Evolutionary conservation across 2,329 filamentous ascomycete species (phyloP), one percentile per base, ranked within the genome.

Genomic region (Lasiodiplodia theobromae): DNA sequence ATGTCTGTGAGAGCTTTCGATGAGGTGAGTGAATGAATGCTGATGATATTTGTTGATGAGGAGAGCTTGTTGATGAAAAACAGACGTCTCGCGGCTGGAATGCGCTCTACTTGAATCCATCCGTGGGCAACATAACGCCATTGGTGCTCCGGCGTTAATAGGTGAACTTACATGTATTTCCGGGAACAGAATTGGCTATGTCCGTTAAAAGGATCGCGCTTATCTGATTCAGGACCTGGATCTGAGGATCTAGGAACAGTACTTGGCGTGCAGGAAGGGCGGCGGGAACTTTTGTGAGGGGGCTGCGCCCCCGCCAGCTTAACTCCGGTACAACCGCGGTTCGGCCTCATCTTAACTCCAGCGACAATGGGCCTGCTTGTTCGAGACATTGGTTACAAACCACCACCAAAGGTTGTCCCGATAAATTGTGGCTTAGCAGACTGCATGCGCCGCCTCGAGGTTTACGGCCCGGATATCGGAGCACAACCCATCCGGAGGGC

Each of bases 261-360:
- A 34, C 31, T 21, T 47, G 18, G 44, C 18, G 44, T 21, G 44
- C 44, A 47, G 18, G 44, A 47, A 8, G 44, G 21, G 44, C 12
- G 21, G 8, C n/a, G 44, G n/a, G 44, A 8, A 21, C 44, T 47
- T 11, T 21, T 21, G 44, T 21, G 44, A 21, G 44, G 18, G 8
- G 21, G n/a, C 7, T 10, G 44, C 44, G 44, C 44, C 44, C 31
- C 23, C 14, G 58, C 25, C 12, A 18, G 2, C 40, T 38, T 64
- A 64, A 64, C 37, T 64, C 60, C 60, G 60, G 11, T 47, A 47
- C 11, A 64, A 53, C 51, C 44, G 37, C 47, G 31, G 44, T n/a
- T 53, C 51, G 51, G 51, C 21, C 51, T 53, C 21, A 60, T 25
- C 34, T 60, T 34, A 40, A 60, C 21, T 60, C 34, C n/a, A 53